phyloP scores from a whole-genome alignment of 495 filamentous ascomycete species.

The Trichodelitschia bisporula region DNA sequence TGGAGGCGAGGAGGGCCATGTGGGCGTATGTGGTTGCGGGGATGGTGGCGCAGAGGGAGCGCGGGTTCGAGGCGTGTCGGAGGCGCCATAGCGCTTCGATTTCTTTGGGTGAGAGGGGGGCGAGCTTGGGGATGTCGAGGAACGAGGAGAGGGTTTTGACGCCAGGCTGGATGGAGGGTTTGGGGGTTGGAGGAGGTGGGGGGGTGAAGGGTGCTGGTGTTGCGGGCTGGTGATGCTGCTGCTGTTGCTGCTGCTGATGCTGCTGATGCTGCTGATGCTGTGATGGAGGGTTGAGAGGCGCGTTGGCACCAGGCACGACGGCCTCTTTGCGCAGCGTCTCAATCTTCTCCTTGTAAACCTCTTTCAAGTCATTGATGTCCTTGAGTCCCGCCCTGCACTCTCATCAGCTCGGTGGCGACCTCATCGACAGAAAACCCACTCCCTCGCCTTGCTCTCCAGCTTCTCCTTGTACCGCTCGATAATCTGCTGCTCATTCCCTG shows the following conservation, averaged over 20 bases:
- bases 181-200: conserved; percentile 14
- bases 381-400: conserved; percentile 38
- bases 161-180: conserved; percentile 20
- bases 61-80: conserved; percentile 43
- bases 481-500: conserved; percentile 35
- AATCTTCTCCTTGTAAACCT: conserved; percentile 68
- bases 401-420: conserved; percentile 2
- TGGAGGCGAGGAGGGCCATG: conserved; percentile 40
- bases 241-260: not conserved
- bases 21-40: conserved; percentile 41
- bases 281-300: conserved; percentile 11
- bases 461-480: conserved; percentile 71
- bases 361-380: conserved; percentile 50
- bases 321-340: conserved; percentile 33
- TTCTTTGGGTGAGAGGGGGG: conserved; percentile 48
- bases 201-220: conserved; percentile 8
- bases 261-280: not conserved
- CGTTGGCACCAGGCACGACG: conserved; percentile 28
- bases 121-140: conserved; percentile 58
- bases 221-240: conserved; percentile 11
- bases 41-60: conserved; percentile 61
- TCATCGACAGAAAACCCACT: conserved; percentile 21
- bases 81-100: conserved; percentile 78
- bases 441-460: conserved; percentile 59
- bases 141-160: conserved; percentile 65